These are phyloP conservation scores for Sporisorium graminicola DNA, from an alignment of 1,284 basidiomycete species.

Conservation along the genomic window DNA sequence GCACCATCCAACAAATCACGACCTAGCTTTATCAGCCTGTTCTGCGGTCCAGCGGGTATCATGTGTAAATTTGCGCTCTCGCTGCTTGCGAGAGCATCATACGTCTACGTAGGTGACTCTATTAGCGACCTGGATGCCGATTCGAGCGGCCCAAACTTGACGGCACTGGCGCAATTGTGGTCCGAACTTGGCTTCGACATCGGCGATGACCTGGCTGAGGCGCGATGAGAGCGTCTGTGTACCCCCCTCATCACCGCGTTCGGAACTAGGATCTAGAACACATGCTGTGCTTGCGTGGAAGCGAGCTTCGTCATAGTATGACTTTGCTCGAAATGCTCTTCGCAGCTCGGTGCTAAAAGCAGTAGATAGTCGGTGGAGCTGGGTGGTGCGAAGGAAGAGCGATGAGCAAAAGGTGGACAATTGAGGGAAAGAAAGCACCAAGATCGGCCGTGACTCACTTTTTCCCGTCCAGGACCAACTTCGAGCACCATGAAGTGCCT, in stretches of 20 bases:
- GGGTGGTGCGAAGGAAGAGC: not conserved
- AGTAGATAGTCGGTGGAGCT: constrained; percentile 36
- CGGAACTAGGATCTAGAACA: not conserved
- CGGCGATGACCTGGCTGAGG: constrained; percentile 11
- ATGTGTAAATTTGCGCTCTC: not conserved
- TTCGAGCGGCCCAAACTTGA: constrained; percentile 19
- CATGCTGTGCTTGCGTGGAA: constrained; percentile 50
- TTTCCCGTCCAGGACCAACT: constrained; percentile 35
- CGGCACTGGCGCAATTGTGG: constrained; percentile 19
- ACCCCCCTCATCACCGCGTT: not conserved
- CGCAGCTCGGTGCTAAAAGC: constrained; percentile 26
- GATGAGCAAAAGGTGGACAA: not conserved
- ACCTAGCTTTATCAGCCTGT: no score
- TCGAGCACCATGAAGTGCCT: constrained; percentile 51
- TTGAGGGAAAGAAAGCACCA: not conserved
- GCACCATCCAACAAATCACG: no score
- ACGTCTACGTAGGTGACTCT: constrained; percentile 31
- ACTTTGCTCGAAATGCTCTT: constrained; percentile 34
- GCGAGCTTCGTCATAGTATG: constrained; percentile 52
- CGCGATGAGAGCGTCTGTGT: not conserved
- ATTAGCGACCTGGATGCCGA: constrained; percentile 42
- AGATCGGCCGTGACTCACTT: constrained; percentile 14
- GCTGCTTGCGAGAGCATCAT: not conserved
- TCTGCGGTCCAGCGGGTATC: not conserved
- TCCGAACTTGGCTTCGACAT: constrained; percentile 19